These are phyloP conservation scores for Aspergillus pseudonomiae DNA, from an alignment of 2,329 filamentous ascomycete genomes.

Conservation along the genomic window DNA sequence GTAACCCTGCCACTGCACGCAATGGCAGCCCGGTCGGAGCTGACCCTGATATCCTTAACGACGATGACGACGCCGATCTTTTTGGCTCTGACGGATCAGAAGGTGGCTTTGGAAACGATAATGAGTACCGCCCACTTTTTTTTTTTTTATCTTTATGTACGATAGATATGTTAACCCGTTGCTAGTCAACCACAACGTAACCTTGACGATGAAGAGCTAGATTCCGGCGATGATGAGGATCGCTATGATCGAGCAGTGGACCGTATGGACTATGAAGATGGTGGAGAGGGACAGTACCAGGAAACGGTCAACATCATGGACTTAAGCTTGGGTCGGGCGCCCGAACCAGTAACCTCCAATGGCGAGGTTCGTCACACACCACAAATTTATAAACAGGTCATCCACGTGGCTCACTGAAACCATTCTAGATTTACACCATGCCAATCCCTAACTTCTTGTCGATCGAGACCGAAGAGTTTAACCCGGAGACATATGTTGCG, in stretches of 20 bases:
- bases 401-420: conserved; percentile 4
- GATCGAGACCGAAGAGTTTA: conserved; percentile 64
- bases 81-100: conserved; percentile 53
- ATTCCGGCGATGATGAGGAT: conserved; percentile 65
- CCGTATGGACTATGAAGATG: conserved; percentile 48
- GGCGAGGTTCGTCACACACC: conserved; percentile 36
- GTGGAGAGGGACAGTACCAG: conserved; percentile 44
- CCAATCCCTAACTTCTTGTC: conserved; percentile 66
- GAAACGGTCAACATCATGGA: conserved; percentile 58
- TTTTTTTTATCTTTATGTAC: background rate
- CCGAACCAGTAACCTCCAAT: conserved; percentile 55
- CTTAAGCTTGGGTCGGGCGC: conserved; percentile 59
- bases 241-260: conserved; percentile 56
- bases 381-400: no score
- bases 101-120: conserved; percentile 36
- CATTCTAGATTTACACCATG: conserved; percentile 59
- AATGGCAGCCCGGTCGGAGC: conserved; percentile 29
- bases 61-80: conserved; percentile 45
- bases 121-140: conserved; percentile 30
- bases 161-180: conserved; percentile 18
- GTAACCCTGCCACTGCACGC: conserved; percentile 16
- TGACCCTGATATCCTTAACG: conserved; percentile 37
- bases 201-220: conserved; percentile 64
- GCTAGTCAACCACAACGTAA: conserved; percentile 44
- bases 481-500: conserved; percentile 62